A percentile compares a stretch with the other conserved stretches of the same genome.
These are phyloP conservation scores for Paramecium bursaria DNA, from an alignment of 73 alveolate species.

Conservation along the genomic window DNA sequence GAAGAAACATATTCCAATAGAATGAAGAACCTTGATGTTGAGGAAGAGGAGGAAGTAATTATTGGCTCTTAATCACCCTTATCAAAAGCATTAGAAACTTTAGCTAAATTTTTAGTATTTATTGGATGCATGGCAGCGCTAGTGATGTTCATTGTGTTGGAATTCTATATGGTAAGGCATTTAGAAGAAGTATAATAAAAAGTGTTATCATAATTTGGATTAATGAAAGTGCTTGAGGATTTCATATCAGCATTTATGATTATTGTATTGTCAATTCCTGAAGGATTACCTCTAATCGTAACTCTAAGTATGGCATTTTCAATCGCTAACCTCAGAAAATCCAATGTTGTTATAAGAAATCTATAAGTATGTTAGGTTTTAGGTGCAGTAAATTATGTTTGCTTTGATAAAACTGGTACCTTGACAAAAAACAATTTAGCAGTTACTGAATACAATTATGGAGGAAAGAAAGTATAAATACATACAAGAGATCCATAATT, in stretches of 20 bases:
- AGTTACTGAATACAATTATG: slow-evolving; percentile 7
- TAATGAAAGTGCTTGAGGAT: slow-evolving; percentile 53
- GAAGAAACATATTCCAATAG: slow-evolving; percentile 66
- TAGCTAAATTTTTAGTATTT: slow-evolving; percentile 84
- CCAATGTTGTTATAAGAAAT: slow-evolving; percentile 75
- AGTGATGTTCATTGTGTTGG: slow-evolving; percentile 80
- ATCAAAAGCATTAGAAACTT: slow-evolving; percentile 84
- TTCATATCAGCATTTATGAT: slow-evolving; percentile 76
- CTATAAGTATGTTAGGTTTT: slow-evolving; percentile 85
- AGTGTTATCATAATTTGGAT: slow-evolving; percentile 1
- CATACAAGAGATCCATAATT: slow-evolving; percentile 9
- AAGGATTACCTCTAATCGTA: slow-evolving; percentile 85
- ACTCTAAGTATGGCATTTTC: slow-evolving; percentile 81
- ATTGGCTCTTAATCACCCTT: slow-evolving; percentile 77
- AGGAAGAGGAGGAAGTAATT: slow-evolving; percentile 80
- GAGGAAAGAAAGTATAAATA: slow-evolving; percentile 12
- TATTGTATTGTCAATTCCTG: slow-evolving; percentile 83
- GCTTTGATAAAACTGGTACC: slow-evolving; percentile 88
- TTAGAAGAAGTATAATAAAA: slow-evolving; percentile 5
- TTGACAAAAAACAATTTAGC: slow-evolving; percentile 75
- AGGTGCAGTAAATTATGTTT: slow-evolving; percentile 84
- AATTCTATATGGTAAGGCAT: slow-evolving; percentile 42
- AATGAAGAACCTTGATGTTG: slow-evolving; percentile 74
- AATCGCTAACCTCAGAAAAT: slow-evolving; percentile 72
- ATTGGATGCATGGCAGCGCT: slow-evolving; percentile 87